Conservation (phyloP, 2,329 filamentous ascomycete species). For the Diaporthe destruens region DNA sequence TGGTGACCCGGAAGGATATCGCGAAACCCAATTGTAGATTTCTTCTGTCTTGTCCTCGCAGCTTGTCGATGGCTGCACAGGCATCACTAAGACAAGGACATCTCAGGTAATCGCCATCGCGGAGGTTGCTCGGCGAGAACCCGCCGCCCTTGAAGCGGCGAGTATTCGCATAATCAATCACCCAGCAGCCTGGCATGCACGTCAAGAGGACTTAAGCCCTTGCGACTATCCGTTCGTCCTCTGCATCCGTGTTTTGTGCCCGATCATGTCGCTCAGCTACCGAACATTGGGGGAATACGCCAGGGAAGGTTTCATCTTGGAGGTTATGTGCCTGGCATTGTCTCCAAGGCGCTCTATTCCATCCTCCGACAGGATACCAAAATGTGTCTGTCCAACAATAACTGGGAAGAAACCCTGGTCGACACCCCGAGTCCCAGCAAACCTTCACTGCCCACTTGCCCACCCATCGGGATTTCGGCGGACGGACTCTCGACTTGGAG, state of each 20-base stretch:
- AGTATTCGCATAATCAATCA: neutral
- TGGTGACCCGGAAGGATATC: neutral
- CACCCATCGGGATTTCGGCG: constrained; percentile 7
- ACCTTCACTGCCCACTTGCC: neutral
- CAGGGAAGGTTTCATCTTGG: constrained; percentile 6
- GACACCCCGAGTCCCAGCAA: neutral
- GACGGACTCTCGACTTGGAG: neutral
- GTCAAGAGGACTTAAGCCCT: neutral
- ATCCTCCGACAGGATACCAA: neutral
- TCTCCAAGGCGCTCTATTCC: neutral
- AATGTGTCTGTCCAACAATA: constrained; percentile 22
- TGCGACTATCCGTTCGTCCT: neutral
- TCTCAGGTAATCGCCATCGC: too few relatives aligned
- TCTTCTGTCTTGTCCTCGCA: too few relatives aligned
- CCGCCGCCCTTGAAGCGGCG: too few relatives aligned
- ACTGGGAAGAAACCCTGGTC: constrained; percentile 21
- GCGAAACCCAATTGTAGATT: neutral
- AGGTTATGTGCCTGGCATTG: constrained; percentile 6
- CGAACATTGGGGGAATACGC: neutral
- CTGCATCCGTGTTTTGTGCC: neutral
- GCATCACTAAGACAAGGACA: neutral
- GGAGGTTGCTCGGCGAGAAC: too few relatives aligned
- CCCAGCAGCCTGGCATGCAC: neutral
- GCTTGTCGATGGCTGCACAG: neutral
- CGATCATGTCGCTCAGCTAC: neutral